phyloP scores from a whole-genome alignment of 441 rosid genomes.

The Populus hybrid region DNA sequence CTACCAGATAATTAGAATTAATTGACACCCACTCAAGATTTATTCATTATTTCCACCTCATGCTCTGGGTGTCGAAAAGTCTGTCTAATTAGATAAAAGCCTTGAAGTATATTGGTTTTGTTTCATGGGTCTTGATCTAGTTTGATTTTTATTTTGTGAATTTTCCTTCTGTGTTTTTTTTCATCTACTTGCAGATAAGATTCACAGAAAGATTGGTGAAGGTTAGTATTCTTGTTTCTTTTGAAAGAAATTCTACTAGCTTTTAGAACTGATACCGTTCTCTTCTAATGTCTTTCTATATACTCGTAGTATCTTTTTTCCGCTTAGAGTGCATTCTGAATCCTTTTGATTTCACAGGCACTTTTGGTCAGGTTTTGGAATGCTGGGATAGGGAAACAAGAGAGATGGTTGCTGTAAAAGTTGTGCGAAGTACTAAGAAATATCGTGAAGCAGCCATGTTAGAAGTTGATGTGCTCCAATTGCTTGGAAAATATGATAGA shows the following conservation, averaged over 20 bases:
- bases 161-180: constrained; percentile 13
- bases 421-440: constrained; percentile 59
- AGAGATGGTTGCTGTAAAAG: constrained; percentile 65
- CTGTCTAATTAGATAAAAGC: not conserved
- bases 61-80: not conserved
- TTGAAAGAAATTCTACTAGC: not conserved
- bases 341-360: constrained; percentile 36
- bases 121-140: not conserved
- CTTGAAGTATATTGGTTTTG: constrained; percentile 1
- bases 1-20: not conserved
- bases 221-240: constrained; percentile 31
- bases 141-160: constrained; percentile 2
- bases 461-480: constrained; percentile 59
- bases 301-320: not conserved
- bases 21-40: not conserved
- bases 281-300: constrained; percentile 2
- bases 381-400: constrained; percentile 69
- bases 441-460: constrained; percentile 66
- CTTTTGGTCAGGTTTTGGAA: constrained; percentile 71
- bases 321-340: constrained; percentile 6
- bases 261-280: not conserved
- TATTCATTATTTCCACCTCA: not conserved
- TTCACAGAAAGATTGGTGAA: constrained; percentile 67
- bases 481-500: constrained; percentile 54
- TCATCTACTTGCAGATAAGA: constrained; percentile 48